Base-by-base conservation (phyloP, 768 basidiomycete genomes). In the Pisolithus tinctorius region DNA sequence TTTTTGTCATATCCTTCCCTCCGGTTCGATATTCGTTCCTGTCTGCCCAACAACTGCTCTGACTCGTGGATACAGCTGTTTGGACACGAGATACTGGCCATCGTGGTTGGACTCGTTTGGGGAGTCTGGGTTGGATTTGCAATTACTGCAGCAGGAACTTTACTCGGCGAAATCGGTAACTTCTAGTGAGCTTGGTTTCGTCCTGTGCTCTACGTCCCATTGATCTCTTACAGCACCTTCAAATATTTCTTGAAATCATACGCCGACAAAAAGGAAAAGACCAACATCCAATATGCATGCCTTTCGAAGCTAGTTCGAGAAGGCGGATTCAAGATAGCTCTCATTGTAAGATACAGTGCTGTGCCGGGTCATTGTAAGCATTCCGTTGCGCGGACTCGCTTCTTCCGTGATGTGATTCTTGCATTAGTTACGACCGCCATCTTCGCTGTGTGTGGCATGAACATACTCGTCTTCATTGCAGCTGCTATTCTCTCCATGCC, bases 91-190 rank as follows among this genome's bases (percentile, higher is more conserved):
- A 88, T 95, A 50, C 75, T 95, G 38, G 88, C 89, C 23, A 78
- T 94, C 34, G 73, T 95, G 6, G 92, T 90, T 59, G 93, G 93
- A 16, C 66, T 95, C 31, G 88, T 95, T 2, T 96, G 91, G 90
- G 92, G 90, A 2, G 71, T 93, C 2, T 85, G 93, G 77, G 61
- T 77, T 23, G 93, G 93, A 3, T 95, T 95, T 58, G 93, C 69
- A 0, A 94, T 96, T 60, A 88, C 90, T 16, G 79, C 80, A 3
- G 87, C 83, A 6, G 88, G 90, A 0, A 93, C 91, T 0, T 82
- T 92, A 58, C 42, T 93, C 0, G 93, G 90, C 37, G 92, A 94
- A 74, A 70, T 92, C 14, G 92, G 87, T 45, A 92, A 91, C 65
- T 93, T 87, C 57, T 88, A 88, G 87, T 90, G 59, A 60, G 86